Percentiles rank a stretch among this genome's conserved stretches.
phyloP scores from a whole-genome alignment of 768 basidiomycete genomes.

The Strobilomyces dryophilus region DNA sequence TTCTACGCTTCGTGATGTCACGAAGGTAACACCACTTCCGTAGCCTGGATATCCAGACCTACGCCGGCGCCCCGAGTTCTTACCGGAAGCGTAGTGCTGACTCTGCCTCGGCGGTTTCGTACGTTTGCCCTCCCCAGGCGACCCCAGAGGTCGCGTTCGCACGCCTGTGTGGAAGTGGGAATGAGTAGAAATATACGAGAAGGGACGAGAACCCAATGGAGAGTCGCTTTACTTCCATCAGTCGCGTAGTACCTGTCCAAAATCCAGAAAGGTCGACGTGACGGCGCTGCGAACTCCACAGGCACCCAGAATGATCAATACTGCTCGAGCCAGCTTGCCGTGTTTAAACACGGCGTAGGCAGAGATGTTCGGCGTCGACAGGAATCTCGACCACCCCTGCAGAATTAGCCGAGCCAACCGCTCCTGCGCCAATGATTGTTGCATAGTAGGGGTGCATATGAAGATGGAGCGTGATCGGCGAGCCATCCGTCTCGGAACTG shows the following conservation, averaged over 20 bases:
- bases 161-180: slow-evolving; percentile 30
- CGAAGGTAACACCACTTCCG: slow-evolving; percentile 40
- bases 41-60: slow-evolving; percentile 45
- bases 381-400: slow-evolving; percentile 44
- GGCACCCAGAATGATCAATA: too few relatives aligned
- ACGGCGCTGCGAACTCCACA: too few relatives aligned
- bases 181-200: background rate
- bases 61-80: slow-evolving; percentile 28
- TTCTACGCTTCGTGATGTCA: background rate
- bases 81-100: slow-evolving; percentile 33
- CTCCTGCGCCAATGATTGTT: slow-evolving; percentile 55
- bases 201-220: slow-evolving; percentile 31
- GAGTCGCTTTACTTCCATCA: slow-evolving; percentile 46
- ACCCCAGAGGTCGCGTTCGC: slow-evolving; percentile 48
- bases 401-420: slow-evolving; percentile 44
- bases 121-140: slow-evolving; percentile 57
- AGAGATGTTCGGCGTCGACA: slow-evolving; percentile 45
- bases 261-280: too few relatives aligned
- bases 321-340: slow-evolving; percentile 39
- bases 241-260: slow-evolving; percentile 26
- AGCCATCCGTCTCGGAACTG: slow-evolving; percentile 53
- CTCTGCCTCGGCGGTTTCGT: slow-evolving; percentile 47
- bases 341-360: slow-evolving; percentile 63
- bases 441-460: slow-evolving; percentile 71
- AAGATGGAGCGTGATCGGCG: slow-evolving; percentile 47